Base-by-base conservation (phyloP, 306 rosid species). In the Biancaea sappan region DNA sequence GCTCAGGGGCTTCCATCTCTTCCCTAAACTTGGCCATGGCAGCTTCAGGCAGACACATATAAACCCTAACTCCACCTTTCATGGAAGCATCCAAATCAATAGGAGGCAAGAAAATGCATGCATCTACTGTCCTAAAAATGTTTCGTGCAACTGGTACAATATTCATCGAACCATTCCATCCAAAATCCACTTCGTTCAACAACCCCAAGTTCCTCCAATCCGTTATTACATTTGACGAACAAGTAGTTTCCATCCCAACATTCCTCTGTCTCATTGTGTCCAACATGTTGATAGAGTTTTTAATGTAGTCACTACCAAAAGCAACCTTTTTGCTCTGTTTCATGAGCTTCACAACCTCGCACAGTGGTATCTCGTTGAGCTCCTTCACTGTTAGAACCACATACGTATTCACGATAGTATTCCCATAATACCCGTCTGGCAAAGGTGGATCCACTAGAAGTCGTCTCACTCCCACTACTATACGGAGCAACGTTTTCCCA, bases 371-470 rank as follows among this genome's bases (percentile, higher is more conserved):
- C 35, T 82, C 85, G 21, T 74, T 37, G 31, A 87, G 87, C 3
- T 87, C 91, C 69, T 71, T 85, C 58, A 84, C 87, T 18, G 66
- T 63, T 25, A 82, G 37, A 71, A 80, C 84, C 15, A 77, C 79
- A 46, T 46, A 0, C 26, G 84, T 12, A 43, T 64, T 57, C 14
- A 75, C 78, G 76, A 87, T 63, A 13, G 91, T 89, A 65, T 87
- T 87, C 21, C 91, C 91, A 72, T 87, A 87, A 72, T 87, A 87
- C 77, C 89, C 91, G 10, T 74, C 75, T 22, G 86, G 79, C 79
- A 87, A 72, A 32, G 91, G 87, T 43, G 88, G 85, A 59, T 79
- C 67, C 76, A 82, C 12, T 3, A 77, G n/a, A n/a, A n/a, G 26
- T 25, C 75, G 80, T 62, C 88, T 87, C 74, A 82, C 78, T 4